phyloP scores from a whole-genome alignment of 2,329 filamentous ascomycete species.

The Phaeosphaeria sp. region DNA sequence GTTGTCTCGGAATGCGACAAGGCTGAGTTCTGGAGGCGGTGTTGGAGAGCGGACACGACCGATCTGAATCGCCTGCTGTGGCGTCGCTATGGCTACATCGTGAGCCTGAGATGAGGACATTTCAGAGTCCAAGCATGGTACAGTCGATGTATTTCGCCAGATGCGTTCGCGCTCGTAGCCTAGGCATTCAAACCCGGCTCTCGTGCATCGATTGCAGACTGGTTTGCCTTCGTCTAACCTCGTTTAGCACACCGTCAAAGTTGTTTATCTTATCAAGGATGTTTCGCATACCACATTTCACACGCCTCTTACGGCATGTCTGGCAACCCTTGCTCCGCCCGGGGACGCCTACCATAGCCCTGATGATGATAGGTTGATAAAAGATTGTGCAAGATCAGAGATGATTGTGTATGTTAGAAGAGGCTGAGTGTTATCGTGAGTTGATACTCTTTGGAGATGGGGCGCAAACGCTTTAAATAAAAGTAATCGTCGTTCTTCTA shows the following conservation, averaged over 20 bases:
- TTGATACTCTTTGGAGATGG: not conserved
- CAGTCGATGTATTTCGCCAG: not conserved
- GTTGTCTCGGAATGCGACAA: not conserved
- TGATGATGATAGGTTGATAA: not conserved
- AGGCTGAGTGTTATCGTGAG: not conserved
- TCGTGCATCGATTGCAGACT: not conserved
- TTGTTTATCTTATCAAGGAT: not conserved
- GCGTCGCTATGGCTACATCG: not conserved
- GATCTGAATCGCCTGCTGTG: not conserved
- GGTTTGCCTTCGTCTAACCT: not conserved
- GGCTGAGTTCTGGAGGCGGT: not conserved
- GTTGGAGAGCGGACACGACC: not conserved
- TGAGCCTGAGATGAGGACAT: not conserved
- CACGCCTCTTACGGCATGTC: not conserved
- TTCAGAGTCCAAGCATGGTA: not conserved
- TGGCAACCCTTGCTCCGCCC: not conserved
- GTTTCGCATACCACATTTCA: not conserved
- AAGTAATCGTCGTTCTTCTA: not conserved
- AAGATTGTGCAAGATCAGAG: not conserved
- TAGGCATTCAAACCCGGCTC: not conserved
- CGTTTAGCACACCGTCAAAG: not conserved
- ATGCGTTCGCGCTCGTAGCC: constrained; percentile 1
- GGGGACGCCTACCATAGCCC: not conserved
- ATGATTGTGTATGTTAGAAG: not conserved
- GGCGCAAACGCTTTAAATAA: not conserved